Conservation (phyloP, 176 grass and related monocot genomes). For the Pharus latifolius region DNA sequence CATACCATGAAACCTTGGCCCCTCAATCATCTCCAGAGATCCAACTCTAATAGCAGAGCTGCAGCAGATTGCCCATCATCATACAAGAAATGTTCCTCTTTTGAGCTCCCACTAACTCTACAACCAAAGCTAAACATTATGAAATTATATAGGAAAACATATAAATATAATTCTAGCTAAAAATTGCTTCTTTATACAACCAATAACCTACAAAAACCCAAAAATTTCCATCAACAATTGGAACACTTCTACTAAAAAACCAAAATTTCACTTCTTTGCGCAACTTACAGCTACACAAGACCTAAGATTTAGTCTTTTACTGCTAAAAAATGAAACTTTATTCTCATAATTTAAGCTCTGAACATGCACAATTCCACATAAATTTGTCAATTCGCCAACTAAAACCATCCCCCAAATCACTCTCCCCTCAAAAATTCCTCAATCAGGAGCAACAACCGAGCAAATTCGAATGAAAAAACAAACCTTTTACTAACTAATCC, state of each 20-base stretch:
- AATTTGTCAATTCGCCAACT: no score
- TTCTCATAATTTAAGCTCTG: neutral
- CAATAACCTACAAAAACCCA: neutral
- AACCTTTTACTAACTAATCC: neutral
- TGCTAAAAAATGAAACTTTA: neutral
- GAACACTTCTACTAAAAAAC: neutral
- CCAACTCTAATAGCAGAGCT: neutral
- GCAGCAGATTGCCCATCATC: constrained; percentile 19
- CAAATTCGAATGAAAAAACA: neutral
- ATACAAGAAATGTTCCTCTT: neutral
- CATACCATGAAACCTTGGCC: constrained; percentile 42
- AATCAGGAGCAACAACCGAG: neutral
- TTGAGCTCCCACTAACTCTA: neutral
- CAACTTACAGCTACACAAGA: neutral
- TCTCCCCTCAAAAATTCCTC: neutral
- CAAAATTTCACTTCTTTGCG: neutral
- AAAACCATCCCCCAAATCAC: constrained; percentile 1
- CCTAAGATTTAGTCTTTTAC: neutral
- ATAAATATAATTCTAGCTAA: neutral
- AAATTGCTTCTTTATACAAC: neutral
- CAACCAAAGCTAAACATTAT: neutral
- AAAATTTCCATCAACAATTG: neutral
- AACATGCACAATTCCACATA: no score
- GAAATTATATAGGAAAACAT: neutral
- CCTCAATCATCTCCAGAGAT: constrained; percentile 41